These are phyloP conservation scores for Escovopsis sp. DNA, from an alignment of 2,329 filamentous ascomycete genomes.

Conservation along the genomic window DNA sequence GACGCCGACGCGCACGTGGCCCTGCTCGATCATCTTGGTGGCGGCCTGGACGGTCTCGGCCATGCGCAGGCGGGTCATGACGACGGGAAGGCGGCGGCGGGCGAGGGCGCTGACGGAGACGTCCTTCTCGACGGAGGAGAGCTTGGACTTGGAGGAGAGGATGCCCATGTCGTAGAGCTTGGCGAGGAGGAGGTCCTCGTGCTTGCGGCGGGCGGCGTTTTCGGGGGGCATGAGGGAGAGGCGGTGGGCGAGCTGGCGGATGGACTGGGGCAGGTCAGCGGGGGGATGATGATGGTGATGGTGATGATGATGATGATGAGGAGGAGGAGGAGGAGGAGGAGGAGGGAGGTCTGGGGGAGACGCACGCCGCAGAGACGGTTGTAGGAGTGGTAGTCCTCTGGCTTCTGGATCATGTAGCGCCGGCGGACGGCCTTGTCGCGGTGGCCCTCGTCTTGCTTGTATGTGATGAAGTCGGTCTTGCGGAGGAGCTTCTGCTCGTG, in stretches of 20 bases:
- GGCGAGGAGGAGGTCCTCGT: slow-evolving; percentile 75
- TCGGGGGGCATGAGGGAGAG: slow-evolving; percentile 70
- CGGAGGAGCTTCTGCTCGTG: slow-evolving; percentile 95
- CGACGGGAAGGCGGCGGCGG: slow-evolving; percentile 65
- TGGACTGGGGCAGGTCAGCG: slow-evolving; percentile 33
- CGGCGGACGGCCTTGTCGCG: slow-evolving; percentile 66
- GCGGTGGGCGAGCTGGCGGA: slow-evolving; percentile 79
- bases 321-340: not conserved
- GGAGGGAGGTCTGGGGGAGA: too few relatives aligned
- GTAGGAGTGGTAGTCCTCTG: slow-evolving; percentile 64
- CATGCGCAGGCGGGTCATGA: slow-evolving; percentile 87
- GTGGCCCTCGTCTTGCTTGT: slow-evolving; percentile 78
- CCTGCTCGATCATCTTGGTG: slow-evolving; percentile 82
- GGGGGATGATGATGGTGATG: too few relatives aligned
- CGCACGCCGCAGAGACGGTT: slow-evolving; percentile 51
- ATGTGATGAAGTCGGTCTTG: slow-evolving; percentile 84
- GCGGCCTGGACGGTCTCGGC: slow-evolving; percentile 77
- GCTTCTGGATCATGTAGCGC: slow-evolving; percentile 83
- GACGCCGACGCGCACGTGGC: slow-evolving; percentile 81
- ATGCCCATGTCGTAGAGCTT: slow-evolving; percentile 92
- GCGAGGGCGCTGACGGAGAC: slow-evolving; percentile 85
- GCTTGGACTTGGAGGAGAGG: slow-evolving; percentile 58
- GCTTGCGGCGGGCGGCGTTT: slow-evolving; percentile 63
- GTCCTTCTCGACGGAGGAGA: slow-evolving; percentile 73
- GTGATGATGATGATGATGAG: too few relatives aligned